A percentile compares a stretch with the other conserved stretches of the same genome.
phyloP scores from a whole-genome alignment of 306 rosid genomes.

The Comarum palustre region DNA sequence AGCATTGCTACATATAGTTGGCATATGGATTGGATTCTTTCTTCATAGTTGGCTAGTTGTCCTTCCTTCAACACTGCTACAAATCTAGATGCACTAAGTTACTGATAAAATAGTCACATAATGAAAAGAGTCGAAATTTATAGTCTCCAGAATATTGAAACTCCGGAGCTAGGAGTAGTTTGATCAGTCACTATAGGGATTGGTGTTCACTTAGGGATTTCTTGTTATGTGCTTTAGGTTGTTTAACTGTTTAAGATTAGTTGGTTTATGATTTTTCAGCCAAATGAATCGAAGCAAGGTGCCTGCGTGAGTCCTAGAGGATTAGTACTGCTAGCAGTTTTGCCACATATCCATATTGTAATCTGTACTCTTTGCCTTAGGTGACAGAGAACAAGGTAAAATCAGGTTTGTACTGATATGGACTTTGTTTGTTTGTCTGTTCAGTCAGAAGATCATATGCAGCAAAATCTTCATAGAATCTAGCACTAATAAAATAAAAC shows the following conservation, averaged over 20 bases:
- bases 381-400: background rate
- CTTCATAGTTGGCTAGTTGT: conserved; percentile 1
- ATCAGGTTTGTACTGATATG: background rate
- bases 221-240: background rate
- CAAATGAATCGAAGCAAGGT: background rate
- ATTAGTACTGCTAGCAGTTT: too few relatives aligned
- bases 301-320: background rate
- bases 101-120: background rate
- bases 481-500: background rate
- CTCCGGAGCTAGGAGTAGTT: background rate
- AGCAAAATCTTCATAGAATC: background rate
- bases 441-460: background rate
- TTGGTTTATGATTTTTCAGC: background rate
- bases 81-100: background rate
- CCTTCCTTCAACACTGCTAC: background rate
- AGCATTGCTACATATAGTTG: too few relatives aligned
- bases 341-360: background rate
- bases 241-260: too few relatives aligned
- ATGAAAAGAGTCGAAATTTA: background rate
- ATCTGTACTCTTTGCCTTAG: background rate
- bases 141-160: background rate
- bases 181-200: background rate
- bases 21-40: background rate
- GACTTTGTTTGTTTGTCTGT: background rate
- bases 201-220: too few relatives aligned